Evolutionary conservation across 345 rosid species (phyloP), one percentile per base, ranked within the genome.

Genomic region (Punica granatum): DNA sequence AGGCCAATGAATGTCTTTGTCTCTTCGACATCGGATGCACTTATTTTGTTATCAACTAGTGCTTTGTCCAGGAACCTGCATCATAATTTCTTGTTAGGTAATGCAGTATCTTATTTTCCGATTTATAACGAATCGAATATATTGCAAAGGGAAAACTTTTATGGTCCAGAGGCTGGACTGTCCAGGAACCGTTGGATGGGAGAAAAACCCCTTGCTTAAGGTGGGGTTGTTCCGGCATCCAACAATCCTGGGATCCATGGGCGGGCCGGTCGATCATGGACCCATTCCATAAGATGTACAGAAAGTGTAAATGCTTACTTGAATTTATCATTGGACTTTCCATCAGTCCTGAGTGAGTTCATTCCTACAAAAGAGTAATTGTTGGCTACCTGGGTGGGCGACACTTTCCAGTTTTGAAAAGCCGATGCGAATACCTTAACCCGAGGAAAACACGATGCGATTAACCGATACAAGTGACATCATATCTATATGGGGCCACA

Each of bases 11-110:
- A 81, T 18, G 78, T 72, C 77, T 69, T 80, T 70, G 86, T 73
- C 80, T 86, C 88, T 41, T 83, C 82, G 23, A 89, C 80, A 14
- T 82, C 72, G 26, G 66, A 56, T 43, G 51, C 66, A 25, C 74
- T 71, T 43, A 79, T 60, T 7, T 49, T 76, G 69, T 46, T 75
- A 48, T 78, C 71, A 4, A 68, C 33, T 33, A 65, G 59, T 16
- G 90, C 90, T 72, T 79, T 80, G 65, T 85, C 71, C 26, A 86
- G 66, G 70, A 74, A 73, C 81, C 85, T 86, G 78, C 64, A 67
- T 11, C 25, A 69, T 37, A 37, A 37, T 37, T 37, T 37, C 11
- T 37, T 37, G n/a, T n/a, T n/a, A n/a, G n/a, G n/a, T n/a, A n/a
- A n/a, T n/a, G n/a, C n/a, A n/a, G n/a, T n/a, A n/a, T n/a, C n/a